Conservation (phyloP, 768 basidiomycete species). For the Trametes gibbosa region DNA sequence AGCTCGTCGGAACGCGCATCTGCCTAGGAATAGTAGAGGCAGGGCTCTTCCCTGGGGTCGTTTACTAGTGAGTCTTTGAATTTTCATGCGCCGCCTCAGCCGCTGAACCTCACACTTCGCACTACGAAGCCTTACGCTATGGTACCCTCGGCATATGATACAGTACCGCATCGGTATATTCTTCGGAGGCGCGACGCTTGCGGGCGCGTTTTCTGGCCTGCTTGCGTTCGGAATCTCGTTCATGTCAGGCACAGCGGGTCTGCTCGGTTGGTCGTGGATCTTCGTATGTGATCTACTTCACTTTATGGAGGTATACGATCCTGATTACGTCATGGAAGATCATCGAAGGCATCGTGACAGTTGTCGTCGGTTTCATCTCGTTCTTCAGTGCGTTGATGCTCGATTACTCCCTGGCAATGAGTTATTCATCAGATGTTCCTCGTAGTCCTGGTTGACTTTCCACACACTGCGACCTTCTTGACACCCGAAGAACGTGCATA, state of each 20-base stretch:
- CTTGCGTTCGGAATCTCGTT: slow-evolving; percentile 35
- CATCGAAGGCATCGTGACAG: slow-evolving; percentile 60
- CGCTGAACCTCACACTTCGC: background rate
- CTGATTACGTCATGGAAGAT: slow-evolving; percentile 36
- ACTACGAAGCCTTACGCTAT: slow-evolving; percentile 19
- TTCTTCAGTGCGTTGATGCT: slow-evolving; percentile 5
- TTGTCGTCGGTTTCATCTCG: slow-evolving; percentile 49
- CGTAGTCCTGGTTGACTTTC: slow-evolving; percentile 61
- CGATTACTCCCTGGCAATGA: background rate
- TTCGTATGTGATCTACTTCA: slow-evolving; percentile 20
- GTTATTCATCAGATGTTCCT: background rate
- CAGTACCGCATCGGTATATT: slow-evolving; percentile 27
- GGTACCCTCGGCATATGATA: slow-evolving; percentile 28
- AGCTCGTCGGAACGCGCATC: slow-evolving; percentile 56
- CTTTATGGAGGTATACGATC: no score
- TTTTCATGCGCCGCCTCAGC: background rate
- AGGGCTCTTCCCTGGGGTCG: slow-evolving; percentile 69
- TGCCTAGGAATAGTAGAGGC: slow-evolving; percentile 66
- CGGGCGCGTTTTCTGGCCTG: slow-evolving; percentile 27
- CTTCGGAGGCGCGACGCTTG: slow-evolving; percentile 26
- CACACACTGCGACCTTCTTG: slow-evolving; percentile 55
- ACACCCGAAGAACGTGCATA: slow-evolving; percentile 58
- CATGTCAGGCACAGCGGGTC: slow-evolving; percentile 29
- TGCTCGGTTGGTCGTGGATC: slow-evolving; percentile 33
- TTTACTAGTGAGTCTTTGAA: slow-evolving; percentile 54